Evolutionary conservation across 108 stramenopile genomes (phyloP), one percentile per base, ranked within the genome.

Genomic region (Pseudonitzschia delicatissima): DNA sequence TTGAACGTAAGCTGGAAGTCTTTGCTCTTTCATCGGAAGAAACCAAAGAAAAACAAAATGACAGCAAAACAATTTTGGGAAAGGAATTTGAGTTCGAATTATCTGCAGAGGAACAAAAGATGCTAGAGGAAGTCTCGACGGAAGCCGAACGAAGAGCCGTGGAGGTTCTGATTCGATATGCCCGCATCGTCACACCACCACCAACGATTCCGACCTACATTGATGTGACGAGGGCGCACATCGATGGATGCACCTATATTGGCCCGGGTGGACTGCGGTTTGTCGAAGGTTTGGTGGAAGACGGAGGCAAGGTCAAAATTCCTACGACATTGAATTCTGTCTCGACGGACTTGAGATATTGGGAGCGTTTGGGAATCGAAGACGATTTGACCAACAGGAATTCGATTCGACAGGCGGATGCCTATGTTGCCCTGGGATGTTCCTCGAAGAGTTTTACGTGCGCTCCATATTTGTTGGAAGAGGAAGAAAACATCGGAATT

Each of bases 241-340:
- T 90, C 72, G 92, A 93, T 74, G 92, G 82, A 0, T 84, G 83
- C n/a, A 93, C 92, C 5, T 93, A 87, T 52, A 85, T 93, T 69
- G 92, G 92, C 3, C 79, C 70, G 3, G 92, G 87, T 17, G 87
- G 92, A 17, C 45, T 86, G 26, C 42, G 60, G 26, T 93, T 93
- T 67, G 86, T 72, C 35, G 60, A 82, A 47, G 57, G 70, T 0
- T 60, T 93, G 20, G 89, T 84, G 3, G 55, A 87, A 50, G 67
- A 82, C 3, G 84, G 81, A 28, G 89, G 89, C 1, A 61, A 79
- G 26, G 84, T 92, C 4, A 57, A 47, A 21, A 75, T 87, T 25
- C 91, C 91, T 0, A 94, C 92, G 15, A 94, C 92, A 4, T 63
- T 90, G 11, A 91, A 94, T 71, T 77, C 89, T 18, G 80, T 83